Evolutionary conservation across 768 basidiomycete species (phyloP), one percentile per base, ranked within the genome.

Genomic region (Stropharia rugosoannulata): DNA sequence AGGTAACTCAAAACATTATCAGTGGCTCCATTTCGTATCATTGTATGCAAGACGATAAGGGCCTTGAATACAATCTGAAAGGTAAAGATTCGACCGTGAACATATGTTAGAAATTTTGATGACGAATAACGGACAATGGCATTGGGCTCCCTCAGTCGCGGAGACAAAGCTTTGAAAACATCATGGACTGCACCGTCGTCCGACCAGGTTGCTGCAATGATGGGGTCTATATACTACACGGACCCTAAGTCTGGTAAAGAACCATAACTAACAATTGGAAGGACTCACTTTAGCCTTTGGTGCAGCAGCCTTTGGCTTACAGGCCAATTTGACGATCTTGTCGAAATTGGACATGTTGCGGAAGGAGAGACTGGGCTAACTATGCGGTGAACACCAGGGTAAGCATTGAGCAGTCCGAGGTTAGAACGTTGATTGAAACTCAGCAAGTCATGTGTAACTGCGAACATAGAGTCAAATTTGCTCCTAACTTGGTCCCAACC

Each of bases 21-120:
- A 5, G 95, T 97, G 2, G 91, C 82, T n/a, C 97, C 97, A 58
- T 92, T 93, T 25, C 97, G 86, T 68, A 98, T 91, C 92, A 99
- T 94, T 32, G 87, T 93, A 69, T 99, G 97, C 6, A 98, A 77
- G 3, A 96, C 93, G 63, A 99, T 88, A 62, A 98, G 77, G 0
- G 95, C 94, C 68, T 99, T 99, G 84, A 98, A 98, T n/a, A 93
- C 95, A 61, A 98, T 82, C 95, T 97, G 64, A 39, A 32, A 47
- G 42, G 39, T 44, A 42, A 61, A 27, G 10, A 32, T 15, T 41
- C 25, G 51, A 51, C 38, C 22, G 50, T 32, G 16, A 29, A 51
- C 37, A 40, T 19, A 27, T 27, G 25, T 37, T 18, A 27, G 43
- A 19, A 8, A 51, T 22, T 18, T 16, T 19, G 39, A 16, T 45